Percentiles rank a stretch among this genome's conserved stretches.
Conservation (phyloP, 805 yeast species). For the Metschnikowia kofuensis region DNA sequence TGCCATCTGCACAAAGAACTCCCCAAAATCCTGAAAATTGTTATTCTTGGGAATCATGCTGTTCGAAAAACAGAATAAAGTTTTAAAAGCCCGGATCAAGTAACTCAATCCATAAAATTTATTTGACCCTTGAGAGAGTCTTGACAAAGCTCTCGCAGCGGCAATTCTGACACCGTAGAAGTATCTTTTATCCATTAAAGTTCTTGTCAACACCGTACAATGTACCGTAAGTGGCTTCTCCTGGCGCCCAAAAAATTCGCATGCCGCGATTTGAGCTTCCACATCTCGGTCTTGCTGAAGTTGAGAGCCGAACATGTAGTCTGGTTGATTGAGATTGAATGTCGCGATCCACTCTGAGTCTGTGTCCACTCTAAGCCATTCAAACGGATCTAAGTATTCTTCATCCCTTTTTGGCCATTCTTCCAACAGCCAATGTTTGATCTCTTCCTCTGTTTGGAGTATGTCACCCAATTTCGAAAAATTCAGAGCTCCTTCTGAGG, state of each 20-base stretch:
- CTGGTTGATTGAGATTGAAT: slow-evolving; percentile 81
- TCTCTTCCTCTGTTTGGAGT: slow-evolving; percentile 56
- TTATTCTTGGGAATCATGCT: slow-evolving; percentile 70
- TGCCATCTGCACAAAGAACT: slow-evolving; percentile 66
- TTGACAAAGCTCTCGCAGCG: slow-evolving; percentile 78
- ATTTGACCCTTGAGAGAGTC: slow-evolving; percentile 57
- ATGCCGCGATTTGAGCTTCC: slow-evolving; percentile 89
- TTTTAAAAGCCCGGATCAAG: slow-evolving; percentile 65
- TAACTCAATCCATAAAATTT: slow-evolving; percentile 73
- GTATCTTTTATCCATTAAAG: slow-evolving; percentile 79
- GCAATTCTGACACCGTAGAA: slow-evolving; percentile 86
- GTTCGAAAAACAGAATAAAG: slow-evolving; percentile 67
- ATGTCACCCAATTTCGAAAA: slow-evolving; percentile 72
- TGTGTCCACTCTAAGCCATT: slow-evolving; percentile 97
- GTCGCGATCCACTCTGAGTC: slow-evolving; percentile 96
- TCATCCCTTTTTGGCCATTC: slow-evolving; percentile 73
- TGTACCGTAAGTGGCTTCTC: slow-evolving; percentile 60
- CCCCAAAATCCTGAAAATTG: slow-evolving; percentile 69
- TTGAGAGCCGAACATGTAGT: slow-evolving; percentile 92
- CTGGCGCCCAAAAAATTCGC: slow-evolving; percentile 63
- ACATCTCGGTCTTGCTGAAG: slow-evolving; percentile 93
- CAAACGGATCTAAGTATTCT: slow-evolving; percentile 84
- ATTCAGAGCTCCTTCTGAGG: slow-evolving; percentile 29
- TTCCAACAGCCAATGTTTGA: slow-evolving; percentile 65
- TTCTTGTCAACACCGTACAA: slow-evolving; percentile 74